Percentiles rank a stretch among this genome's conserved stretches.
Conservation (phyloP, 2,329 filamentous ascomycete genomes). For the Penicillium sp. region DNA sequence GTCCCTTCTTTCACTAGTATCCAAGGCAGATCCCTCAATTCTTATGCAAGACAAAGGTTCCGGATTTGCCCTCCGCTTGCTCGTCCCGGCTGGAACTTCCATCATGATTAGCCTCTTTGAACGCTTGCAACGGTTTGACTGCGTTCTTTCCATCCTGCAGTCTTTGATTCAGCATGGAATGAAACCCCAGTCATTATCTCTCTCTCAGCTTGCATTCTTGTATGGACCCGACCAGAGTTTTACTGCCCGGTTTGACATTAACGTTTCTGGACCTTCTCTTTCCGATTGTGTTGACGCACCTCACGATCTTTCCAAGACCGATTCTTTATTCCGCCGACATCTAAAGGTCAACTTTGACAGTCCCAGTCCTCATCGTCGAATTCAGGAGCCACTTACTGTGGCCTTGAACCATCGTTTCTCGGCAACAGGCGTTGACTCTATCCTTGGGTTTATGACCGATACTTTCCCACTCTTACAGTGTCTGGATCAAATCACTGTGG, state of each 20-base stretch:
- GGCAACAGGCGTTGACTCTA: constrained; percentile 30
- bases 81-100: constrained; percentile 36
- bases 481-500: constrained; percentile 36
- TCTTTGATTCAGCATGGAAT: constrained; percentile 36
- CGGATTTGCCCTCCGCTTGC: constrained; percentile 41
- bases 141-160: constrained; percentile 36
- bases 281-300: constrained; percentile 21
- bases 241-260: constrained; percentile 33
- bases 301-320: constrained; percentile 20
- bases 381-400: constrained; percentile 39
- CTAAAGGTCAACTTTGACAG: constrained; percentile 36
- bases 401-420: constrained; percentile 34
- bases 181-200: constrained; percentile 32
- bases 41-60: constrained; percentile 34
- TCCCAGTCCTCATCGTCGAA: constrained; percentile 41
- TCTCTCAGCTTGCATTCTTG: constrained; percentile 36
- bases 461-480: constrained; percentile 40
- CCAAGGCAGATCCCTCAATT: constrained; percentile 31
- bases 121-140: constrained; percentile 40
- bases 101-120: constrained; percentile 37
- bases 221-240: constrained; percentile 34
- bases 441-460: constrained; percentile 33
- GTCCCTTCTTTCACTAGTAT: constrained; percentile 25
- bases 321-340: constrained; percentile 28
- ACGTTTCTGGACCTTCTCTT: constrained; percentile 21